Percentiles rank a stretch among this genome's conserved stretches.
Conservation (phyloP, 805 yeast species). For the Cyberlindnera euphorbiiphila region DNA sequence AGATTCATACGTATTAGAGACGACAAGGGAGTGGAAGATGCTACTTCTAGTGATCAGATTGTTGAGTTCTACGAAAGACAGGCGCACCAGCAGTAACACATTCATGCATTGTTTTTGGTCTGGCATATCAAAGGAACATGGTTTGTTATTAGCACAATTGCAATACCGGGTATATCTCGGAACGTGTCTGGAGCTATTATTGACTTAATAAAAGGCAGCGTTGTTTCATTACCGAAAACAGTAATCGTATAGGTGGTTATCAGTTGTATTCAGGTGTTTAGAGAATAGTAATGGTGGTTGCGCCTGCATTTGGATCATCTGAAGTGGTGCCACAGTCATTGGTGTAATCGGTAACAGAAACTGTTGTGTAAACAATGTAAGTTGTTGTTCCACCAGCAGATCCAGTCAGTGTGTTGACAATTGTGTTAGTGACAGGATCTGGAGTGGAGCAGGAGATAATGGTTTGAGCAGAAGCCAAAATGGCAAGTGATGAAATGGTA, state of each 20-base stretch:
- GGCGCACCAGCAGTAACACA: constrained; percentile 25
- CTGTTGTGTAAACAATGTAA: constrained; percentile 8
- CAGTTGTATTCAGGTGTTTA: too few species aligned
- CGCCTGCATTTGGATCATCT: constrained; percentile 16
- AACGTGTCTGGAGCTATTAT: too few species aligned
- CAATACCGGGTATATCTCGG: not conserved
- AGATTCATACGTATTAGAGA: constrained; percentile 80
- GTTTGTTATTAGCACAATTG: not conserved
- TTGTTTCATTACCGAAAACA: too few species aligned
- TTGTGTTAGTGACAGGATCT: constrained; percentile 4
- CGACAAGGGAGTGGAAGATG: constrained; percentile 82
- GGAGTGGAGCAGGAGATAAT: constrained; percentile 8
- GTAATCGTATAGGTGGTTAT: too few species aligned
- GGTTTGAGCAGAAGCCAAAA: constrained; percentile 2
- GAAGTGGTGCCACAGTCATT: constrained; percentile 6
- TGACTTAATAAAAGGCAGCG: too few species aligned
- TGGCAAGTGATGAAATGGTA: not conserved
- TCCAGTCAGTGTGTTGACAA: not conserved
- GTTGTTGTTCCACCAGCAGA: constrained; percentile 1
- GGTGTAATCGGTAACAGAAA: too few species aligned
- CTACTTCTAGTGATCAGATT: constrained; percentile 80
- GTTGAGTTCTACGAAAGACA: constrained; percentile 81
- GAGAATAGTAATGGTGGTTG: not conserved
- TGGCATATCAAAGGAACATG: not conserved
- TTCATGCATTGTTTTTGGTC: not conserved